These are phyloP conservation scores for Chytridium lagenaria DNA, from an alignment of 371 early-diverging fungal species.

Conservation along the genomic window DNA sequence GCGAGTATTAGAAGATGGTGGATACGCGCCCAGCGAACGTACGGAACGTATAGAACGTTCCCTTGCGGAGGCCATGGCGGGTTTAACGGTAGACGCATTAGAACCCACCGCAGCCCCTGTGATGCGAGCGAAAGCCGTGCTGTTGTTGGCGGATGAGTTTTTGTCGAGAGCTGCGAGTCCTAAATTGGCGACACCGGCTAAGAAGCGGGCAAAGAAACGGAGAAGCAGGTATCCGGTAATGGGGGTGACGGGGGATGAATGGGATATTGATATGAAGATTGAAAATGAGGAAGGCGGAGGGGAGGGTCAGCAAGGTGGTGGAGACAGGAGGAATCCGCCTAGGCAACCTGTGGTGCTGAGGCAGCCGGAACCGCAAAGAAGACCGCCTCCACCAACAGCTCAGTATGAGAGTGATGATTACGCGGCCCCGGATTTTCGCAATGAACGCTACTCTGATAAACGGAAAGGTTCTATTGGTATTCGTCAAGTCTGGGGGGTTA, in stretches of 20 bases:
- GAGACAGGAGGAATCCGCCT: neutral
- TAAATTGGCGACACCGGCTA: slow-evolving; percentile 31
- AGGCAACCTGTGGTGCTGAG: neutral
- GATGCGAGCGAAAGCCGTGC: slow-evolving; percentile 34
- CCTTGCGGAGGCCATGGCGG: slow-evolving; percentile 37
- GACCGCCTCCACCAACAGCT: neutral
- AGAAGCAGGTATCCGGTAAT: slow-evolving; percentile 24
- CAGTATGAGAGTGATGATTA: slow-evolving; percentile 1
- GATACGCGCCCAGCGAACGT: slow-evolving; percentile 20
- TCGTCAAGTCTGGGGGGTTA: neutral
- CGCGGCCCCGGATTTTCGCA: neutral
- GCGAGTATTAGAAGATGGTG: slow-evolving; percentile 27
- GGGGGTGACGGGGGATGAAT: slow-evolving; percentile 22
- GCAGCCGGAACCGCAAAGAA: neutral
- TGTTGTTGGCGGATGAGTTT: slow-evolving; percentile 21
- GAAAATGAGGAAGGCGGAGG: neutral
- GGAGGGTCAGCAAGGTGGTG: neutral
- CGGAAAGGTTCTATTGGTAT: slow-evolving; percentile 8
- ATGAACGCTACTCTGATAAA: neutral
- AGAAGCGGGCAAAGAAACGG: slow-evolving; percentile 30
- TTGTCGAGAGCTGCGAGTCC: slow-evolving; percentile 32
- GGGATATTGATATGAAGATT: slow-evolving; percentile 21
- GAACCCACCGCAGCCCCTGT: slow-evolving; percentile 34
- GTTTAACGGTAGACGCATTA: slow-evolving; percentile 35
- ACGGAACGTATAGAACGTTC: slow-evolving; percentile 34